phyloP scores from a whole-genome alignment of 108 stramenopile genomes.

The Aurantiochytrium sp. region DNA sequence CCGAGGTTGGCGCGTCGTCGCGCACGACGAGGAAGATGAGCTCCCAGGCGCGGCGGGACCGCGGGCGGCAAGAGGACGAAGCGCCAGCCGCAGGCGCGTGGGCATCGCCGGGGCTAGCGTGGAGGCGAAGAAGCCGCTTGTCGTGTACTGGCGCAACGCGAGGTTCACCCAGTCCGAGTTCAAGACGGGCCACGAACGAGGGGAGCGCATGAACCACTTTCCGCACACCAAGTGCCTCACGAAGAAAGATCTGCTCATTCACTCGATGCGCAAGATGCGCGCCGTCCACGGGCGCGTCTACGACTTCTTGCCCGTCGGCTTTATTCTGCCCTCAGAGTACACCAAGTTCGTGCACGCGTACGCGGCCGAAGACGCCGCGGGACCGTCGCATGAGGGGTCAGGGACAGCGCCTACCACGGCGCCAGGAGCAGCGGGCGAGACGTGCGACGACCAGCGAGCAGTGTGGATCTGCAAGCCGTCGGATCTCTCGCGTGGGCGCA shows the following conservation, averaged over 20 bases:
- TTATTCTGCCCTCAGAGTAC: constrained; percentile 50
- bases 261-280: not conserved
- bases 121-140: not conserved
- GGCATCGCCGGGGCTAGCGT: not conserved
- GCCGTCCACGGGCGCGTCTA: not conserved
- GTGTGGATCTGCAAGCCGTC: constrained; percentile 52
- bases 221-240: constrained; percentile 59
- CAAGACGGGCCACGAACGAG: constrained; percentile 30
- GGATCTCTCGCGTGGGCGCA: constrained; percentile 47
- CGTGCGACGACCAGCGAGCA: no score
- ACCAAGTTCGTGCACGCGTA: not conserved
- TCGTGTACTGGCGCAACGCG: not conserved
- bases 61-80: not conserved
- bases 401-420: no score
- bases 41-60: not conserved
- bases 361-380: not conserved
- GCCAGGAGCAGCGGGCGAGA: no score
- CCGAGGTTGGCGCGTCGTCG: not conserved
- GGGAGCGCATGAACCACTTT: constrained; percentile 61
- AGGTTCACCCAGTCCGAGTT: not conserved
- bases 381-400: no score
- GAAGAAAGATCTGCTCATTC: constrained; percentile 53
- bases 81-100: not conserved
- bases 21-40: not conserved
- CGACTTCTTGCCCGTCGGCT: constrained; percentile 52